These are phyloP conservation scores for Claviceps maximensis DNA, from an alignment of 2,329 filamentous ascomycete genomes.

Conservation along the genomic window DNA sequence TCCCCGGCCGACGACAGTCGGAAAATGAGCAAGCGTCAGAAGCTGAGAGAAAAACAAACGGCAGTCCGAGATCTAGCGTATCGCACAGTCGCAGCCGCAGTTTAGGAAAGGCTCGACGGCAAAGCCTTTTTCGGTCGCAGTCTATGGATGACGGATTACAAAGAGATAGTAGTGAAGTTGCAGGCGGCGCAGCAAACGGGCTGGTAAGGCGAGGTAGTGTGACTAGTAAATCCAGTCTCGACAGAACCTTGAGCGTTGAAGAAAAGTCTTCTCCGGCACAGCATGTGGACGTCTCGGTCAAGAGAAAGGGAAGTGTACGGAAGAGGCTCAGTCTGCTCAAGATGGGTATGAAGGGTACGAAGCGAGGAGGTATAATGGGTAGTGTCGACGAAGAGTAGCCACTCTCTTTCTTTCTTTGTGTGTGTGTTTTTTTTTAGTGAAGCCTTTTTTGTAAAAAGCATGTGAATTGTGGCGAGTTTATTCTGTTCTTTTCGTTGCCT, in stretches of 20 bases:
- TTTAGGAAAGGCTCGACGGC: slow-evolving; percentile 21
- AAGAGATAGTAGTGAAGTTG: not conserved
- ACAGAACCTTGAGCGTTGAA: slow-evolving; percentile 13
- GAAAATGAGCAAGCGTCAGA: slow-evolving; percentile 18
- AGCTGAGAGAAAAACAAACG: slow-evolving; percentile 15
- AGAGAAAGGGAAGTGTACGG: slow-evolving; percentile 51
- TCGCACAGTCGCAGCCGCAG: slow-evolving; percentile 14
- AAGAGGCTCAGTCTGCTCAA: slow-evolving; percentile 70
- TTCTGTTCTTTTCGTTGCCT: not conserved
- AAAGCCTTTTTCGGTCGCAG: slow-evolving; percentile 32
- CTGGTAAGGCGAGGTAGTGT: slow-evolving; percentile 12
- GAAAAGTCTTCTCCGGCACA: slow-evolving; percentile 12
- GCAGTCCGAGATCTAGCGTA: slow-evolving; percentile 20
- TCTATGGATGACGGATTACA: slow-evolving; percentile 16
- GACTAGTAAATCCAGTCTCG: slow-evolving; percentile 16
- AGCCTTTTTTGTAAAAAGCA: not conserved
- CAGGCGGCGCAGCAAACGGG: not conserved
- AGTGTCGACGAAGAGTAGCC: slow-evolving; percentile 41
- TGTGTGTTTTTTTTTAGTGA: not conserved
- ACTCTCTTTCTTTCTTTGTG: not conserved
- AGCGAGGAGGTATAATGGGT: slow-evolving; percentile 37
- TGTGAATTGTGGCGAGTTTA: too few species aligned
- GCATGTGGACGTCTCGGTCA: slow-evolving; percentile 19
- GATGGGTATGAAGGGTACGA: slow-evolving; percentile 56
- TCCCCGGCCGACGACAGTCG: slow-evolving; percentile 37